These are phyloP conservation scores for Periconia digitata DNA, from an alignment of 2,329 filamentous ascomycete genomes.

Conservation along the genomic window DNA sequence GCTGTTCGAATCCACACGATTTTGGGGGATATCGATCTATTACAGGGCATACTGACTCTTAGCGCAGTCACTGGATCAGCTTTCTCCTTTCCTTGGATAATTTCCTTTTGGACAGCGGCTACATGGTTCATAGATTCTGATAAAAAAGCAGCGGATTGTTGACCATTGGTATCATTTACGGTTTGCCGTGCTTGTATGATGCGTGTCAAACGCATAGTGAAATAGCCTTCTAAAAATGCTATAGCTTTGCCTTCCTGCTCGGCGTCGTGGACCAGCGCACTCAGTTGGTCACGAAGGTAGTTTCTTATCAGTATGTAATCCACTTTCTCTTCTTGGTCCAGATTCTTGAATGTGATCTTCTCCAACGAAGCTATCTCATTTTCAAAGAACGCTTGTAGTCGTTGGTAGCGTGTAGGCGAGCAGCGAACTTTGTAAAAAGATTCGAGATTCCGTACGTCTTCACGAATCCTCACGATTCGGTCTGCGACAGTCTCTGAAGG, in stretches of 20 bases:
- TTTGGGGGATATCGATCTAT: too few species aligned
- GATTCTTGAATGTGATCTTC: slow-evolving; percentile 37
- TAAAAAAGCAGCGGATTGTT: slow-evolving; percentile 49
- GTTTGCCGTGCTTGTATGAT: slow-evolving; percentile 54
- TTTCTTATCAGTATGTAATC: slow-evolving; percentile 56
- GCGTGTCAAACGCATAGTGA: slow-evolving; percentile 36
- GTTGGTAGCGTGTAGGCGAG: slow-evolving; percentile 45
- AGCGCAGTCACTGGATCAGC: slow-evolving; percentile 48
- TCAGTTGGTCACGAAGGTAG: slow-evolving; percentile 40
- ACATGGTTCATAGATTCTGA: slow-evolving; percentile 41
- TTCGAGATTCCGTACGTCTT: slow-evolving; percentile 52
- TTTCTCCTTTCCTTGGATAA: slow-evolving; percentile 39
- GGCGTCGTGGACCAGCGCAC: slow-evolving; percentile 46
- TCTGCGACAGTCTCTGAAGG: slow-evolving; percentile 5
- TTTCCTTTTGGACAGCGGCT: slow-evolving; percentile 31
- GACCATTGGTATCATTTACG: slow-evolving; percentile 47
- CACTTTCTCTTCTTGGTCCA: slow-evolving; percentile 49
- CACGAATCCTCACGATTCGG: slow-evolving; percentile 35
- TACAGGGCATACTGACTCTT: too few species aligned
- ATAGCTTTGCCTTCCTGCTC: slow-evolving; percentile 42
- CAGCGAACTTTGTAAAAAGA: slow-evolving; percentile 54
- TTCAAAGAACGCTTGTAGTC: slow-evolving; percentile 46
- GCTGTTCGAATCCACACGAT: too few species aligned
- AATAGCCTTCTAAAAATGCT: slow-evolving; percentile 49
- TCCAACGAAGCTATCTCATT: slow-evolving; percentile 46